These are phyloP conservation scores for Penicillium capsulatum DNA, from an alignment of 2,329 filamentous ascomycete genomes.

Conservation along the genomic window DNA sequence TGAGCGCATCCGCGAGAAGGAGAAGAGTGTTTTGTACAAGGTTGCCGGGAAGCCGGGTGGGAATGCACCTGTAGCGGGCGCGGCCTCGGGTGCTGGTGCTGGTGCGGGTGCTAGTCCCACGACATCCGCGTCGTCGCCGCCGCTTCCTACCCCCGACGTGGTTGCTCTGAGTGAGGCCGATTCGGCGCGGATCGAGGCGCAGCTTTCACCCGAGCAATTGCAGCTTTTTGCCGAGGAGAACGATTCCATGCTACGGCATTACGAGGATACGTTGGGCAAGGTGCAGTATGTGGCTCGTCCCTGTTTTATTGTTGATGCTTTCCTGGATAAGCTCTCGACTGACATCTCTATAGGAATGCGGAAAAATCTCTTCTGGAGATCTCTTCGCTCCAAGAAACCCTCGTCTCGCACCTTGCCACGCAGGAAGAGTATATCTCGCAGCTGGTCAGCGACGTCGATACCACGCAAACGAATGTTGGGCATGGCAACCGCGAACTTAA, in stretches of 20 bases:
- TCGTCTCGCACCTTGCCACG: conserved; percentile 77
- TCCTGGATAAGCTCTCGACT: neutral
- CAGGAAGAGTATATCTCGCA: conserved; percentile 88
- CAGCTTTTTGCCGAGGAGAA: conserved; percentile 94
- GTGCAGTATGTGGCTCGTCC: conserved; percentile 65
- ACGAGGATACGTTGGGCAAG: conserved; percentile 90
- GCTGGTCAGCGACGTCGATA: conserved; percentile 75
- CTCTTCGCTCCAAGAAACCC: conserved; percentile 81
- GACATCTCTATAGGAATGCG: conserved; percentile 76
- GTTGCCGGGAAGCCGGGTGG: conserved; percentile 26
- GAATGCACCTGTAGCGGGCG: too few species aligned
- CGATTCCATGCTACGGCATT: conserved; percentile 85
- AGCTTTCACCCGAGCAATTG: conserved; percentile 76
- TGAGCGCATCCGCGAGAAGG: conserved; percentile 81
- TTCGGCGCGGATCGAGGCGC: conserved; percentile 47
- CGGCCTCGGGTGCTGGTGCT: too few species aligned
- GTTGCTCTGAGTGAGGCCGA: conserved; percentile 31
- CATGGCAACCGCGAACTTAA: conserved; percentile 89
- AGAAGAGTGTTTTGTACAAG: conserved; percentile 77
- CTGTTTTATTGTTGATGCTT: neutral
- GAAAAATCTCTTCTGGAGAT: conserved; percentile 92
- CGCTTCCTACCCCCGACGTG: conserved; percentile 25
- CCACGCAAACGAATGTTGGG: conserved; percentile 80
- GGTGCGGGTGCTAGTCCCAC: too few species aligned
- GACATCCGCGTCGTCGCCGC: neutral